Percentiles rank a stretch among this genome's conserved stretches.
These are phyloP conservation scores for Clathrospora elynae DNA, from an alignment of 2,329 filamentous ascomycete genomes.

Conservation along the genomic window DNA sequence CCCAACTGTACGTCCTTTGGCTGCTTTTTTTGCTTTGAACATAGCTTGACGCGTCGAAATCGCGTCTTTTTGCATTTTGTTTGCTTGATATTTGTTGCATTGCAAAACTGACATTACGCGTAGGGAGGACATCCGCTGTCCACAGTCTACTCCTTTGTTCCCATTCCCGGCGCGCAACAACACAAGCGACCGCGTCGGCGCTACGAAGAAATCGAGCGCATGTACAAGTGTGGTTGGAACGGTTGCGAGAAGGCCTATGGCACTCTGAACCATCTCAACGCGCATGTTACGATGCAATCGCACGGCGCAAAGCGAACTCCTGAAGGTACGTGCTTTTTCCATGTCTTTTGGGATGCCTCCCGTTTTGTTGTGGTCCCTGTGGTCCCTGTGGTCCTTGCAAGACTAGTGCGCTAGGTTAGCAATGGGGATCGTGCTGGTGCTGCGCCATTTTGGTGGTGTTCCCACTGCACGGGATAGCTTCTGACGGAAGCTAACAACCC, in stretches of 20 bases:
- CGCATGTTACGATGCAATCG: constrained; percentile 98
- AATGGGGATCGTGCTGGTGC: constrained; percentile 51
- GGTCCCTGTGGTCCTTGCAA: constrained; percentile 38
- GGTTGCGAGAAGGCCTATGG: constrained; percentile 98
- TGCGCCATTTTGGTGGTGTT: constrained; percentile 57
- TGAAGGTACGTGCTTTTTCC: constrained; percentile 73
- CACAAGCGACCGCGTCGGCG: constrained; percentile 92
- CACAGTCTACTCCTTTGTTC: constrained; percentile 98
- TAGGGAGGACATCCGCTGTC: constrained; percentile 60
- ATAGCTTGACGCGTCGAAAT: neutral
- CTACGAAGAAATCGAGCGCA: constrained; percentile 98
- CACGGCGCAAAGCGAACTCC: constrained; percentile 93
- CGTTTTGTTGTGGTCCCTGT: constrained; percentile 29
- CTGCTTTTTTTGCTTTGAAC: neutral
- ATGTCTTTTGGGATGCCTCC: constrained; percentile 5
- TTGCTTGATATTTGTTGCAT: neutral
- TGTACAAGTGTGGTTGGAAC: constrained; percentile 99
- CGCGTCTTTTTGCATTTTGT: constrained; percentile 1
- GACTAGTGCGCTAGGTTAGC: constrained; percentile 41
- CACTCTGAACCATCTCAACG: constrained; percentile 95
- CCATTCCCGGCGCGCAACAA: constrained; percentile 94
- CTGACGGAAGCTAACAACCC: constrained; percentile 53
- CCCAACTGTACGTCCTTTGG: constrained; percentile 61
- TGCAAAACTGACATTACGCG: constrained; percentile 15
- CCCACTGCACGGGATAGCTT: constrained; percentile 57